Evolutionary conservation across 169 alveolate genomes (phyloP).

Genomic region (Neospora caninum): DNA sequence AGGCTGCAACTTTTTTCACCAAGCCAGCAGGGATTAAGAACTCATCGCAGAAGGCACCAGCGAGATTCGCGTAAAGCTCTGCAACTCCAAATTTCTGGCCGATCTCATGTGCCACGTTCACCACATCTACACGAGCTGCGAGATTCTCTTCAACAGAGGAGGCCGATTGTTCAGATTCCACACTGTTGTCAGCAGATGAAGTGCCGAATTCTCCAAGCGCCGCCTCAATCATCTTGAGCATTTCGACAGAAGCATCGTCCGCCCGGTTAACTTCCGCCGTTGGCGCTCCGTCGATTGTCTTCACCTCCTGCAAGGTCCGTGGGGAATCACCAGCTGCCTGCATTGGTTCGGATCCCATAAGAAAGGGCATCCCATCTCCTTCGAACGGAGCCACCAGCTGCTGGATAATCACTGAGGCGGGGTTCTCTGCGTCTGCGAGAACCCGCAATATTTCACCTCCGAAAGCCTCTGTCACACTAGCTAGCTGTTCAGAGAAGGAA

Average conservation of each 20-base stretch:
- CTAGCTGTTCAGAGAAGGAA: neutral
- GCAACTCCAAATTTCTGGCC: slow-evolving; percentile 2
- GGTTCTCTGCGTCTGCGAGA: slow-evolving; percentile 32
- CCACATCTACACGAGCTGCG: neutral
- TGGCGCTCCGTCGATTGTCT: neutral
- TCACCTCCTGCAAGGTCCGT: neutral
- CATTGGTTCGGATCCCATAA: neutral
- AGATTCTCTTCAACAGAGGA: slow-evolving; percentile 15
- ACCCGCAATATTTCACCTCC: slow-evolving; percentile 13
- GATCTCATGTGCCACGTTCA: neutral
- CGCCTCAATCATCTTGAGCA: neutral
- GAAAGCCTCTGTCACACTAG: slow-evolving; percentile 23
- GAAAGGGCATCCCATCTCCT: slow-evolving; percentile 21
- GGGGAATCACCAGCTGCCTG: neutral
- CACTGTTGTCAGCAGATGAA: neutral
- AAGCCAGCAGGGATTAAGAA: slow-evolving; percentile 26
- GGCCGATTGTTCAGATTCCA: neutral
- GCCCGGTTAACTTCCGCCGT: neutral
- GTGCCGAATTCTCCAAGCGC: neutral
- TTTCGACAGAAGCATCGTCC: neutral
- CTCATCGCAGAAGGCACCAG: slow-evolving; percentile 24
- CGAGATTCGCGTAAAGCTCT: slow-evolving; percentile 32
- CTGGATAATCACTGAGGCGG: slow-evolving; percentile 23
- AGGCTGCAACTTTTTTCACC: neutral
- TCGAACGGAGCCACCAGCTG: slow-evolving; percentile 29